Evolutionary conservation across 306 rosid genomes (phyloP).

Genomic region (Lathyrus sativus): DNA sequence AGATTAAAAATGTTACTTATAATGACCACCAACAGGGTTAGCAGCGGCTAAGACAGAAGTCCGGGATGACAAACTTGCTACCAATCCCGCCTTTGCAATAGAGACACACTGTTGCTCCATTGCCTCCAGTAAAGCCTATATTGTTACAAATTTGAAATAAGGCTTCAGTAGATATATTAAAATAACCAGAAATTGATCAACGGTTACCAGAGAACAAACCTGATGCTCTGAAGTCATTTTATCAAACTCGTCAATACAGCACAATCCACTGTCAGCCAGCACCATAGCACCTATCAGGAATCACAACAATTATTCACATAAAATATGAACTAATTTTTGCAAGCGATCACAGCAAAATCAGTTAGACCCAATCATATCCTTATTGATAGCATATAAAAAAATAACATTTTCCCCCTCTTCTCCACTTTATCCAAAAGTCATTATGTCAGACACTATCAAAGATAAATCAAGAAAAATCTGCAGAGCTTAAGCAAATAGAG

Average conservation of each 20-base stretch:
- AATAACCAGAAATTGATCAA: constrained; percentile 34
- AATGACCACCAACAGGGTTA: constrained; percentile 96
- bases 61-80: constrained; percentile 94
- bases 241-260: constrained; percentile 93
- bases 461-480: constrained; percentile 15
- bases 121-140: constrained; percentile 87
- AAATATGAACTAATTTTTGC: constrained; percentile 16
- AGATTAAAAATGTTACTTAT: constrained; percentile 58
- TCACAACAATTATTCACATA: constrained; percentile 33
- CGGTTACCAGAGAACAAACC: constrained; percentile 56
- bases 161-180: constrained; percentile 26
- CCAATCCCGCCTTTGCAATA: constrained; percentile 95
- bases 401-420: background rate
- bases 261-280: constrained; percentile 91
- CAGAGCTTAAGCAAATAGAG: constrained; percentile 31
- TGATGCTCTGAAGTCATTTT: constrained; percentile 96
- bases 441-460: constrained; percentile 15
- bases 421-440: constrained; percentile 12
- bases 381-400: constrained; percentile 13
- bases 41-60: constrained; percentile 97
- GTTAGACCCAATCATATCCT: constrained; percentile 28
- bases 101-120: constrained; percentile 99
- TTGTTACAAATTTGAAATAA: constrained; percentile 31
- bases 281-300: constrained; percentile 85
- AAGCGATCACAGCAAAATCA: constrained; percentile 17